These are phyloP conservation scores for Lasiodiplodia gonubiensis DNA, from an alignment of 2,329 filamentous ascomycete genomes.

Conservation along the genomic window DNA sequence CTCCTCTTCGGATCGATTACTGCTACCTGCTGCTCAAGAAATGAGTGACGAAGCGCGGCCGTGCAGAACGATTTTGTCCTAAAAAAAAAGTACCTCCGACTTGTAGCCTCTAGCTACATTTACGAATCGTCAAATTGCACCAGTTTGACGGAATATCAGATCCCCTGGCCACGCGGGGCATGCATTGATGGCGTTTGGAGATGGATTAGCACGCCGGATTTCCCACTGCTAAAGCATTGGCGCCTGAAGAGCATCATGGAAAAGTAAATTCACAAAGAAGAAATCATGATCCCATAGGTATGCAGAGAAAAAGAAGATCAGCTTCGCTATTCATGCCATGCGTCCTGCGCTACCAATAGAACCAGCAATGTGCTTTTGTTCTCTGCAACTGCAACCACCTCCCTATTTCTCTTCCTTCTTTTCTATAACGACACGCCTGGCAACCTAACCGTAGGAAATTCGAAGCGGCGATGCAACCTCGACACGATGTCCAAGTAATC, in stretches of 20 bases:
- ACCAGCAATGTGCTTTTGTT: conserved; percentile 35
- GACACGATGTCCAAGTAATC: conserved; percentile 76
- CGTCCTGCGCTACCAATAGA: conserved; percentile 36
- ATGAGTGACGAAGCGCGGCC: conserved; percentile 50
- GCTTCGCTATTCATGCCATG: conserved; percentile 28
- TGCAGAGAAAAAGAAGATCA: conserved; percentile 32
- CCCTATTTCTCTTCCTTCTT: conserved; percentile 30
- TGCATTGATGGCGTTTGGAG: conserved; percentile 28
- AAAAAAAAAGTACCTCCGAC: background rate
- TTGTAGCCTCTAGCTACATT: background rate
- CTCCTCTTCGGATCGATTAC: conserved; percentile 87
- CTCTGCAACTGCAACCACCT: background rate
- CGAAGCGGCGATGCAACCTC: conserved; percentile 77
- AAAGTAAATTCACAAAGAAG: background rate
- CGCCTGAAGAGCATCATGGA: conserved; percentile 17
- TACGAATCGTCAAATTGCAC: background rate
- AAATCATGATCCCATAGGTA: conserved; percentile 1
- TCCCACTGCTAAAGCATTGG: conserved; percentile 15
- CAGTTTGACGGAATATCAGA: background rate
- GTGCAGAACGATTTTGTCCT: background rate
- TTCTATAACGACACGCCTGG: conserved; percentile 39
- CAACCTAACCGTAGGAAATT: conserved; percentile 65
- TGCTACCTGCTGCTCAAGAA: conserved; percentile 95
- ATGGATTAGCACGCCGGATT: conserved; percentile 9
- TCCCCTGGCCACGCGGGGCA: conserved; percentile 7